phyloP scores from a whole-genome alignment of 2,329 filamentous ascomycete species.

The Zymoseptoria brevis region DNA sequence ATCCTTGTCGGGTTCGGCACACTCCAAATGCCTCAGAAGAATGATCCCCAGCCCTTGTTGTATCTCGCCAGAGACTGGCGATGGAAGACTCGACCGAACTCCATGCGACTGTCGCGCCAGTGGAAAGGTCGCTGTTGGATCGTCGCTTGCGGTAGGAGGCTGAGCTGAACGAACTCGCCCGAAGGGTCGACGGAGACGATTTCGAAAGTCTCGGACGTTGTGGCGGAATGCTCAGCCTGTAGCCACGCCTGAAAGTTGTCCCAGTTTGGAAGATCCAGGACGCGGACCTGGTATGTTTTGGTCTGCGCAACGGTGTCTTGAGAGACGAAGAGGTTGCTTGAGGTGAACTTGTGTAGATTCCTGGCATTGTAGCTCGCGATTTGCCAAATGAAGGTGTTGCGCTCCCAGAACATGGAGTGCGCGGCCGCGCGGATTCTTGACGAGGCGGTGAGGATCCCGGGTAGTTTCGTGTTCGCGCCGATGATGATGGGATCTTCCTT shows the following conservation, averaged over 20 bases:
- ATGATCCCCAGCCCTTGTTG: too few relatives aligned
- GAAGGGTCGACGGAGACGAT: background rate
- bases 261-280: background rate
- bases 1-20: too few relatives aligned
- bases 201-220: background rate
- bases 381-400: background rate
- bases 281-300: background rate
- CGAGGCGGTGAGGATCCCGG: background rate
- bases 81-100: too few relatives aligned
- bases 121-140: too few relatives aligned
- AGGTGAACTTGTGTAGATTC: background rate
- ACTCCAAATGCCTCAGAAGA: too few relatives aligned
- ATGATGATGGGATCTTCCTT: background rate
- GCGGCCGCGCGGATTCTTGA: background rate
- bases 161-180: too few relatives aligned
- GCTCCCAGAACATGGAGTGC: background rate
- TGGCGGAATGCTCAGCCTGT: background rate
- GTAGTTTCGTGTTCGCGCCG: background rate
- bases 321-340: background rate
- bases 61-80: too few relatives aligned
- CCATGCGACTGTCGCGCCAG: too few relatives aligned
- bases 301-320: background rate
- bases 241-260: background rate
- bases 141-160: too few relatives aligned
- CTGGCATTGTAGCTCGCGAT: background rate